Evolutionary conservation across 192 early-diverging fungal species (phyloP).

Genomic region (Coemansia reversa): DNA sequence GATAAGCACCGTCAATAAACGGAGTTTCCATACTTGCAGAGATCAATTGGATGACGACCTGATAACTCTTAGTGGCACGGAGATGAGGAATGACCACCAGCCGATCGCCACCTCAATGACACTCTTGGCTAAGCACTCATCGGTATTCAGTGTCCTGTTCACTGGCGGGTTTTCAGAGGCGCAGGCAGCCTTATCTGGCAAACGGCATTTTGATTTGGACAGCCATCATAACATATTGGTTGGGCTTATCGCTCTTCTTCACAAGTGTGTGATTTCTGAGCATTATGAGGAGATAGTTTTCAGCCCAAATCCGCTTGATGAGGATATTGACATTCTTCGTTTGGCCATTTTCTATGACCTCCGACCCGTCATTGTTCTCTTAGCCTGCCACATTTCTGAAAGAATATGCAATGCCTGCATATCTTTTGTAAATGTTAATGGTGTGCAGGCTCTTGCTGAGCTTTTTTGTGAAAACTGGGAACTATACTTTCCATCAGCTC

Average conservation of each 20-base stretch:
- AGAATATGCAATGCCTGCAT: background rate
- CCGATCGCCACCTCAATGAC: constrained; percentile 10
- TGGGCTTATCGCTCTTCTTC: constrained; percentile 17
- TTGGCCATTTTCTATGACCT: constrained; percentile 31
- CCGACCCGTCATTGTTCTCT: constrained; percentile 14
- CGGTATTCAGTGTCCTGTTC: constrained; percentile 38
- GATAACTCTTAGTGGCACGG: constrained; percentile 8
- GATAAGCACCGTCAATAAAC: background rate
- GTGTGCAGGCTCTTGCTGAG: constrained; percentile 8
- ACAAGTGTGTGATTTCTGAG: constrained; percentile 5
- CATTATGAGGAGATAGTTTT: background rate
- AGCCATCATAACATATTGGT: constrained; percentile 17
- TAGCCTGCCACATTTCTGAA: constrained; percentile 16
- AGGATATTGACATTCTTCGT: constrained; percentile 8
- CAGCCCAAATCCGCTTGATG: background rate
- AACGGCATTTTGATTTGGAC: constrained; percentile 9
- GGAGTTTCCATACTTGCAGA: background rate
- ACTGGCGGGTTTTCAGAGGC: constrained; percentile 33
- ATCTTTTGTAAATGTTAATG: background rate
- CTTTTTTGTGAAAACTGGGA: constrained; percentile 14
- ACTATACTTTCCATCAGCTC: background rate
- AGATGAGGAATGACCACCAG: background rate
- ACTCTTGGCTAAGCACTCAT: constrained; percentile 21
- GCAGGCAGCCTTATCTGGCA: background rate
- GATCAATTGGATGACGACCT: background rate